Base-by-base conservation (phyloP, 257 asterid genomes). In the Nicotiana obtusifolia region DNA sequence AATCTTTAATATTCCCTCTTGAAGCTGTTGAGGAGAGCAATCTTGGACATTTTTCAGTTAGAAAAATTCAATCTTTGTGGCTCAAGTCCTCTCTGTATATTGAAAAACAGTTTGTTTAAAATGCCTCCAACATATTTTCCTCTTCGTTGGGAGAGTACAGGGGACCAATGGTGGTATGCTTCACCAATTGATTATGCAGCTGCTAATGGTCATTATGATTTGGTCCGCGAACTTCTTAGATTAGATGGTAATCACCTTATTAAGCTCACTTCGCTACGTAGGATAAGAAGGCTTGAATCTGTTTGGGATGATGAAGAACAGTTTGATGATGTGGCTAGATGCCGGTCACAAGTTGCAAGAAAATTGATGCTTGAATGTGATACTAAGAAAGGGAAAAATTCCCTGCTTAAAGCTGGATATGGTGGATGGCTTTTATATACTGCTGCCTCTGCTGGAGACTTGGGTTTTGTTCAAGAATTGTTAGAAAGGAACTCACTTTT, bases 141-240 rank as follows among this genome's bases (percentile, higher is more conserved):
- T 75, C 92, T 95, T 5, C 84, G 99, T 64, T 95, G 99, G 99
- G 99, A 95, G 81, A 94, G 98, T 93, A 92, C 99, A 64, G 98
- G 99, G 35, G 98, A 95, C n/a, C 99, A 94, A n/a, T 95, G 99
- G 99, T 95, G 99, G 99, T 95, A 91, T 81, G 99, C 98, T 19
- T 92, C 98, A 60, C 99, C 99, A 30, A 91, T 95, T 57, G 99
- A 95, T 44, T 95, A 92, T 90, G 99, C 99, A 1, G 98, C 97
- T 11, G 99, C 99, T 53, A 95, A 94, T 82, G 99, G 99, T 22
- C 97, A 94, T 89, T 94, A 89, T 85, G 99, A 95, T 44, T 49
- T 94, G 60, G 97, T 94, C 69, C 86, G 96, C 7, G 95, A 95
- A 83, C 97, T 95, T 76, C 97, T 95, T 85, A 97, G 96, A 64